Percentiles rank a stretch among this genome's conserved stretches.
Evolutionary conservation across 140 eudicot species (phyloP).

Genomic region (Bidens hawaiensis): DNA sequence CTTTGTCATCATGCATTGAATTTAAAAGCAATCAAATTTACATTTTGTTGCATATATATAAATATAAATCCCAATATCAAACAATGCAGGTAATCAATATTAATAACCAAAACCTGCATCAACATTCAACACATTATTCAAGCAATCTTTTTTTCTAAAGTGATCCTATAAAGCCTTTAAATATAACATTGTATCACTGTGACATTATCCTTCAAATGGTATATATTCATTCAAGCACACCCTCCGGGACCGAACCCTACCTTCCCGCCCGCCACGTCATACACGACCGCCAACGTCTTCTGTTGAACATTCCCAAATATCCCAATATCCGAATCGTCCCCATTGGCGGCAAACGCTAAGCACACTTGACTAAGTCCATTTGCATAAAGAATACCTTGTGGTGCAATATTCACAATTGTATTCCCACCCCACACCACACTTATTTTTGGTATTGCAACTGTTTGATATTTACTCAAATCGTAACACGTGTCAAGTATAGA

Average conservation of each 20-base stretch:
- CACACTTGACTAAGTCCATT: constrained; percentile 29
- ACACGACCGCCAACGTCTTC: constrained; percentile 56
- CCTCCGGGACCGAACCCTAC: constrained; percentile 57
- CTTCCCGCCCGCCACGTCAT: constrained; percentile 60
- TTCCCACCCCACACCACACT: constrained; percentile 45
- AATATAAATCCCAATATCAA: constrained; percentile 19
- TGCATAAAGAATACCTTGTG: constrained; percentile 31
- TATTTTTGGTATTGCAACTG: constrained; percentile 41
- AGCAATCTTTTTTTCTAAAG: constrained; percentile 11
- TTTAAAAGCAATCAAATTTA: constrained; percentile 20
- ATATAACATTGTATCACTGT: background rate
- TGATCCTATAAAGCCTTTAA: background rate
- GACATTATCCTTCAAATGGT: background rate
- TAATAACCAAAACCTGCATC: constrained; percentile 8
- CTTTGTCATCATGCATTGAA: background rate
- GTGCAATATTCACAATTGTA: constrained; percentile 20
- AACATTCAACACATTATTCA: constrained; percentile 24
- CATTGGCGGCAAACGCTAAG: constrained; percentile 65
- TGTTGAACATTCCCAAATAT: constrained; percentile 70
- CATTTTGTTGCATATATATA: constrained; percentile 24
- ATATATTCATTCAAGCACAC: constrained; percentile 46
- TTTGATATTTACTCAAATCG: constrained; percentile 41
- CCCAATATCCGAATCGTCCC: constrained; percentile 32
- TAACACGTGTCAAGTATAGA: constrained; percentile 80
- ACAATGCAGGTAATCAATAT: constrained; percentile 25